These are phyloP conservation scores for Ajuga chamaepitys DNA, from an alignment of 257 asterid species.

Conservation along the genomic window DNA sequence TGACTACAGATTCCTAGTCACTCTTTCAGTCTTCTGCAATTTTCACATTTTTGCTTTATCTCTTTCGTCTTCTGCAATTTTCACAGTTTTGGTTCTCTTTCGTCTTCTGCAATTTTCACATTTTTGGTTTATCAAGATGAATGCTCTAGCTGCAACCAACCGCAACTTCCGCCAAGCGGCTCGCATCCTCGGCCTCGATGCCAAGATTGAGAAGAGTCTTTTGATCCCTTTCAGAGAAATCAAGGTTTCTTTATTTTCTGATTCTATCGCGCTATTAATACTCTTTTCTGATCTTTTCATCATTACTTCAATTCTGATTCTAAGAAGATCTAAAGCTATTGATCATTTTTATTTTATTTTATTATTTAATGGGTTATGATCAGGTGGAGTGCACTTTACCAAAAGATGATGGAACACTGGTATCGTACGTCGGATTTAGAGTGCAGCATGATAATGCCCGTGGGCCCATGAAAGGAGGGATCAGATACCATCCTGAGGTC, in stretches of 20 bases:
- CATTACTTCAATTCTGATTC: not conserved
- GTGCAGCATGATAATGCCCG: slow-evolving; percentile 95
- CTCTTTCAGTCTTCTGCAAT: no score
- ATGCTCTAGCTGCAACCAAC: slow-evolving; percentile 89
- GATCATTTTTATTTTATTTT: not conserved
- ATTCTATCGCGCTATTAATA: not conserved
- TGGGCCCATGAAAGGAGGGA: slow-evolving; percentile 99
- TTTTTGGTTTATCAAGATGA: slow-evolving; percentile 31
- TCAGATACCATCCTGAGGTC: slow-evolving; percentile 99
- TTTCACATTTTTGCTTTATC: not conserved
- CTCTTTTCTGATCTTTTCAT: not conserved
- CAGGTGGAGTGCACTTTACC: slow-evolving; percentile 98
- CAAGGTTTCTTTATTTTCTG: slow-evolving; percentile 43
- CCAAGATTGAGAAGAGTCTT: slow-evolving; percentile 80
- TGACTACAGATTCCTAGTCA: not conserved
- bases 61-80: not conserved
- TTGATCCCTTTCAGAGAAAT: slow-evolving; percentile 92
- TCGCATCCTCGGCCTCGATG: slow-evolving; percentile 79
- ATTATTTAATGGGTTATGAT: slow-evolving; percentile 13
- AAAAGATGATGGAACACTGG: slow-evolving; percentile 87
- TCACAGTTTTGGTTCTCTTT: not conserved
- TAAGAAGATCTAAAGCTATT: slow-evolving; percentile 6
- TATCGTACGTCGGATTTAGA: slow-evolving; percentile 77
- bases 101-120: not conserved
- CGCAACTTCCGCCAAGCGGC: slow-evolving; percentile 90